Base-by-base conservation (phyloP, 345 rosid genomes). In the Gossypium anomalum region DNA sequence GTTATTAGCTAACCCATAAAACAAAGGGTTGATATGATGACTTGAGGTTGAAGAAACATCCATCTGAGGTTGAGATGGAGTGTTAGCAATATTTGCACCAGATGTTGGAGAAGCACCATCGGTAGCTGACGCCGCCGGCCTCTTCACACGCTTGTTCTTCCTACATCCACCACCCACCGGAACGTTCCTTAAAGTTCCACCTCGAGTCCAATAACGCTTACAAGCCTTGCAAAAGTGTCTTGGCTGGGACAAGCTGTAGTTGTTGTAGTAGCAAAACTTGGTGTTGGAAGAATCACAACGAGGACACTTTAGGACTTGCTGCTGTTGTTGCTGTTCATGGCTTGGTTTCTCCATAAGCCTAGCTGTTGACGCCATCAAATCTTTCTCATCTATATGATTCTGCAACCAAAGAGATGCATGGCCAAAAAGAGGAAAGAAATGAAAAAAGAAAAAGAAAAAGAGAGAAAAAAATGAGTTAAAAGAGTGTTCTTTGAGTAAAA, bases 231-330 rank as follows among this genome's bases (percentile, higher is more conserved):
- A 91, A 61, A 89, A 89, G 82, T 89, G 89, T 13, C 93, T 77
- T 0, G 92, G 93, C 82, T 89, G 92, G 14, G 92, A 85, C 58
- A 87, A 81, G 76, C 93, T 89, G 84, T 89, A 89, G 86, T 90
- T 90, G 85, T 90, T 90, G 84, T 86, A 90, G 87, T 90, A 90
- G 67, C 94, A 90, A 75, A 89, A 89, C 82, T 91, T 91, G 12
- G 93, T 89, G 84, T 89, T 91, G 0, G 89, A 83, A 0, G 96
- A 91, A 47, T 91, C 90, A 56, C 95, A 90, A n/a, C 95, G 92
- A 63, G 95, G 95, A 67, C 95, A 90, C 79, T 85, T 90, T 2
- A 88, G 87, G 55, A 88, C 81, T 3, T 69, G 83, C 38, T 41
- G 81, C 22, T 79, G 89, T 10, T 78, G 83, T 29, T 79, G 85